Conservation (phyloP, 192 early-diverging fungal genomes). For the Coemansia sp. region DNA sequence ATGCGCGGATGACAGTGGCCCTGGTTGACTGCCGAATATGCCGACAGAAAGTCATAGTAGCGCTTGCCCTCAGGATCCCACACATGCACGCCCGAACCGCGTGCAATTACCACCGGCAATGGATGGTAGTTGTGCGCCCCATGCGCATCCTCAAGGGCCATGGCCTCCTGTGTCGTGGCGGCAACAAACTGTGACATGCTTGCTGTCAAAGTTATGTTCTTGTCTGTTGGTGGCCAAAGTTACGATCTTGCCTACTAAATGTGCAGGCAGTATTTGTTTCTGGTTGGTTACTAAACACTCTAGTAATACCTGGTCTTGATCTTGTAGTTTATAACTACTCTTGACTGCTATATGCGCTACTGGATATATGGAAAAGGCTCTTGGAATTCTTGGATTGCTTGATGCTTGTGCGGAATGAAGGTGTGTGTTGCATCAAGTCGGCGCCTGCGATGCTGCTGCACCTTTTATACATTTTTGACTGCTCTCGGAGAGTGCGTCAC, state of each 20-base stretch:
- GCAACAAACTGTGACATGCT: constrained; percentile 1
- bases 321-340: too few species aligned
- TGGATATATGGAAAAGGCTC: not conserved
- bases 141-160: constrained; percentile 78
- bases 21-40: constrained; percentile 79
- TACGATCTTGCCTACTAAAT: not conserved
- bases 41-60: constrained; percentile 80
- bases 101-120: constrained; percentile 86
- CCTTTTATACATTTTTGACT: constrained; percentile 5
- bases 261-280: not conserved
- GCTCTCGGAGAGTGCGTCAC: not conserved
- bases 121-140: constrained; percentile 99
- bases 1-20: constrained; percentile 97
- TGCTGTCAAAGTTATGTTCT: not conserved
- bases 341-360: not conserved
- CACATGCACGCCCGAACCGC: constrained; percentile 85
- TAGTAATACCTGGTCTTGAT: too few species aligned
- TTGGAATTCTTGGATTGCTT: not conserved
- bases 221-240: not conserved
- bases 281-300: too few species aligned
- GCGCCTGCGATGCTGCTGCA: not conserved
- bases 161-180: constrained; percentile 48
- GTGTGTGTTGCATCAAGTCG: too few species aligned
- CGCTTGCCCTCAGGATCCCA: constrained; percentile 87
- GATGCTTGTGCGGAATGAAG: not conserved